Conservation (phyloP, 2,329 filamentous ascomycete genomes). For the Fusarium sp. region DNA sequence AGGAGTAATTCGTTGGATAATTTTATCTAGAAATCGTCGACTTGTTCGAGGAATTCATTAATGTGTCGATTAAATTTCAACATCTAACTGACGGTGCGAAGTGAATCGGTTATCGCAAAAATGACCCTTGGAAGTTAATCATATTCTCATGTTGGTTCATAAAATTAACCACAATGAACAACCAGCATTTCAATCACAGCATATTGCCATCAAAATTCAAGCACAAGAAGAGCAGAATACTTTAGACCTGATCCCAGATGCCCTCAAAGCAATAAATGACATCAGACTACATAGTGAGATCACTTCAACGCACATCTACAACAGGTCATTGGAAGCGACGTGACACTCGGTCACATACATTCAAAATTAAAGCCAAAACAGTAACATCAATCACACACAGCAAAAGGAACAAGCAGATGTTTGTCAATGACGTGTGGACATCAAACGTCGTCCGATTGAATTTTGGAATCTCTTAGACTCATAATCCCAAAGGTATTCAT, state of each 20-base stretch:
- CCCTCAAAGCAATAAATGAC: too few relatives aligned
- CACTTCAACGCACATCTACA: neutral
- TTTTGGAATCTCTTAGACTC: conserved; percentile 46
- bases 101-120: fast-evolving
- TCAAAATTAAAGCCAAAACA: neutral
- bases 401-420: neutral
- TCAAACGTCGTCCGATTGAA: conserved; percentile 43
- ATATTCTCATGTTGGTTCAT: fast-evolving
- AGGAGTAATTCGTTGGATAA: neutral
- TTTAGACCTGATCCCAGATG: neutral
- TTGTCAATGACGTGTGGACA: conserved; percentile 35
- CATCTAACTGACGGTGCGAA: fast-evolving
- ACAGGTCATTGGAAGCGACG: neutral
- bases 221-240: neutral
- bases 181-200: too few relatives aligned
- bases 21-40: neutral
- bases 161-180: fast-evolving
- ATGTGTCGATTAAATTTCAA: neutral
- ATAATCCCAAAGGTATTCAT: conserved; percentile 50
- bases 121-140: fast-evolving
- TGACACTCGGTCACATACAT: neutral
- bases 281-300: fast-evolving
- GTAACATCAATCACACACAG: neutral
- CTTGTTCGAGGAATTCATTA: fast-evolving
- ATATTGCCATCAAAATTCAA: fast-evolving